Base-by-base conservation (phyloP, 2,329 filamentous ascomycete genomes). In the Colletotrichum sp. region DNA sequence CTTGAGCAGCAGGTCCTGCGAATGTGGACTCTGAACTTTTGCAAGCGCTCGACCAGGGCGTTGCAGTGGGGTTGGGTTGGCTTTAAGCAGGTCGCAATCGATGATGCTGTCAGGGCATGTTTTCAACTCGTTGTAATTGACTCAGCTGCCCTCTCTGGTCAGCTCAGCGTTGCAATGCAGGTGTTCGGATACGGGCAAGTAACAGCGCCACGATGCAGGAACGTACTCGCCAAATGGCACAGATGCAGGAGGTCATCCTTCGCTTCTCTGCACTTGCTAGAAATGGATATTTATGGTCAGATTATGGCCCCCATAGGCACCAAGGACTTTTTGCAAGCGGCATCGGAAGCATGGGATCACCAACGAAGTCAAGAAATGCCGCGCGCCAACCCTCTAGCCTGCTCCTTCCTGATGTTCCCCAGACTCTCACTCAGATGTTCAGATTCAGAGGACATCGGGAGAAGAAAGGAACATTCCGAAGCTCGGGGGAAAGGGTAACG, bases 231-330 rank as follows among this genome's bases (percentile, higher is more conserved):
- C 18, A 15, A 52, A 72, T 32, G 15, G 25, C 32, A 72, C 32
- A 16, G 39, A 75, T 67, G 12, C 25, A 75, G 73, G 73, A 75
- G 73, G 73, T 72, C 43, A 39, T 43, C 71, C 25, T 18, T 27
- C 6, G 12, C n/a, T 16, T 27, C 27, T 27, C 28, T 15, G 9
- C 61, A 56, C 72, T 75, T 75, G 58, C 68, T 72, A 52, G n/a
- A 72, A 67, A 5, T 8, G 52, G 27, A 18, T 28, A 15, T 15
- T 3, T 60, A 48, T 36, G 32, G 56, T 32, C 39, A 52, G 22
- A n/a, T 27, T 13, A 36, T 12, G 55, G 22, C 10, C 25, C 34
- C 12, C 18, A 7, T n/a, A 48, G 39, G 39, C 18, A 48, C 36
- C 36, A 66, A 10, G n/a, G 27, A 28, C 22, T 22, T 15, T 27